phyloP scores from a whole-genome alignment of 1,284 basidiomycete genomes.

The Takashimella tepidaria region DNA sequence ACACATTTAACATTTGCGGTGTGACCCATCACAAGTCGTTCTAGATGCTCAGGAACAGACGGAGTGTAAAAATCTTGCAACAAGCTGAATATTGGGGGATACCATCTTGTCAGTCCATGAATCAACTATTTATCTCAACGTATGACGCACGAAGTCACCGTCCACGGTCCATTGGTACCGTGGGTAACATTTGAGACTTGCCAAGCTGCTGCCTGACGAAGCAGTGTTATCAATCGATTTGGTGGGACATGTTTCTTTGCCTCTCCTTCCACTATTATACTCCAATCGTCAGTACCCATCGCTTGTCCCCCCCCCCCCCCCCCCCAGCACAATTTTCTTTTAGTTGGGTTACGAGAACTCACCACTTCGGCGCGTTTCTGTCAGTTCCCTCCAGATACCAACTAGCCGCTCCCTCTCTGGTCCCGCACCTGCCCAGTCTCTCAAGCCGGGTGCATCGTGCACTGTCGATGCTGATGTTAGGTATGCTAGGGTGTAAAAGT shows the following conservation, averaged over 20 bases:
- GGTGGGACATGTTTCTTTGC: constrained; percentile 42
- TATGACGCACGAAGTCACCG: constrained; percentile 20
- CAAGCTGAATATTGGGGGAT: constrained; percentile 17
- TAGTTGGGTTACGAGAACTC: too few species aligned
- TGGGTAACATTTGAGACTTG: constrained; percentile 40
- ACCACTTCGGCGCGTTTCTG: constrained; percentile 15
- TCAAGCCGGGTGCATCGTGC: constrained; percentile 50
- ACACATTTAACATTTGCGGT: constrained; percentile 50
- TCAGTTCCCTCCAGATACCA: constrained; percentile 46
- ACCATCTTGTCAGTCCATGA: not conserved
- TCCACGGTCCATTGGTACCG: constrained; percentile 10
- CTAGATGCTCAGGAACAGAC: constrained; percentile 30
- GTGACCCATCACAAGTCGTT: constrained; percentile 42
- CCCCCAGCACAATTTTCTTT: too few species aligned
- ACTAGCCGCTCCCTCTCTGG: constrained; percentile 43
- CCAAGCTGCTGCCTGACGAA: constrained; percentile 51
- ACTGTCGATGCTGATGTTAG: constrained; percentile 49
- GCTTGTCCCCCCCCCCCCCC: too few species aligned
- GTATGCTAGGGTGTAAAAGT: constrained; percentile 52
- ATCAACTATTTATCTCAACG: not conserved
- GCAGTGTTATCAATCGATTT: constrained; percentile 46
- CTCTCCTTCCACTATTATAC: not conserved
- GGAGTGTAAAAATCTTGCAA: constrained; percentile 39
- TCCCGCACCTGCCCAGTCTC: constrained; percentile 50
- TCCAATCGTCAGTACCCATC: constrained; percentile 21